Conservation (phyloP, 805 yeast genomes). For the Wickerhamomyces chaumierensis region DNA sequence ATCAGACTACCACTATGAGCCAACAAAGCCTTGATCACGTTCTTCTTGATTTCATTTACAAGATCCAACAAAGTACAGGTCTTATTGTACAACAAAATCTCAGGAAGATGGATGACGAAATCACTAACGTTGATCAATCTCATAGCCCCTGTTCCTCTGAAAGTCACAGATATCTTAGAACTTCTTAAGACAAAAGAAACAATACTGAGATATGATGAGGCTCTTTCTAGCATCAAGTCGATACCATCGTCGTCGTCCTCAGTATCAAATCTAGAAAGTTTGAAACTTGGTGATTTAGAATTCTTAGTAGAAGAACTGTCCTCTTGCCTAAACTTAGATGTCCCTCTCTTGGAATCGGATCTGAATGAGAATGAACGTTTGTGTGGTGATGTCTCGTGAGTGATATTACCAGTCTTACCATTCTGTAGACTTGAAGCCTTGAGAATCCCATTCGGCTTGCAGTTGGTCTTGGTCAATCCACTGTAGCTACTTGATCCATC, state of each 20-base stretch:
- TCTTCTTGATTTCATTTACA: constrained; percentile 47
- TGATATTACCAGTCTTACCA: neutral
- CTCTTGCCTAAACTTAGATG: neutral
- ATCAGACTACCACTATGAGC: constrained; percentile 67
- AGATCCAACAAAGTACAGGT: constrained; percentile 69
- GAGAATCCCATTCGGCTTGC: neutral
- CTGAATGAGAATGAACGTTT: neutral
- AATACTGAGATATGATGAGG: constrained; percentile 63
- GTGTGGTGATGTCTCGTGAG: neutral
- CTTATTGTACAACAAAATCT: constrained; percentile 42
- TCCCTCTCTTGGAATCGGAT: neutral
- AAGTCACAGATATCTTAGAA: constrained; percentile 56
- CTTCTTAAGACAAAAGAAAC: constrained; percentile 40
- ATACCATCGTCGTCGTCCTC: constrained; percentile 23
- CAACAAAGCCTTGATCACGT: constrained; percentile 44
- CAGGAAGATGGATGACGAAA: constrained; percentile 57
- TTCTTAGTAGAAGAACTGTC: neutral
- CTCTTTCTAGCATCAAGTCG: constrained; percentile 61
- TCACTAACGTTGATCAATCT: constrained; percentile 70
- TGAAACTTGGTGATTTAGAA: too few species aligned
- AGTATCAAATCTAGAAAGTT: neutral
- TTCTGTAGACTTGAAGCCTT: neutral
- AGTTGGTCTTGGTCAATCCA: neutral
- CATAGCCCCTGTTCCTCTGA: constrained; percentile 61
- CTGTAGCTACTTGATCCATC: neutral